Evolutionary conservation across 2,329 filamentous ascomycete species (phyloP).

Genomic region (Colletotrichum sojae): DNA sequence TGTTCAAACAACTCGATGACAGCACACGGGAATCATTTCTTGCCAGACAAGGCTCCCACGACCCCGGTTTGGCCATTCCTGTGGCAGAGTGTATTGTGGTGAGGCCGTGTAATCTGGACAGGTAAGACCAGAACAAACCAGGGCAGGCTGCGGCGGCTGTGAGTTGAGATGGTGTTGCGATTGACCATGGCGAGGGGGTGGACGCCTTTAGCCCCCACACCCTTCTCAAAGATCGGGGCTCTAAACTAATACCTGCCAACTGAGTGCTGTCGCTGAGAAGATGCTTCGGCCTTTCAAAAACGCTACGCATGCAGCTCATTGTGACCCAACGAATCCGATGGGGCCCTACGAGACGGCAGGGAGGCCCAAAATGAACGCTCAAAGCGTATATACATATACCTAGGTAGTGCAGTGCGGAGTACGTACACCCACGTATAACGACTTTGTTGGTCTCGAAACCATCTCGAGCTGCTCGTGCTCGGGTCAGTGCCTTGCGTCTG

Average conservation of each 20-base stretch:
- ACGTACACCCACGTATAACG: no score
- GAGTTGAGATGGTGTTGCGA: slow-evolving; percentile 12
- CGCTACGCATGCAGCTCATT: slow-evolving; percentile 8
- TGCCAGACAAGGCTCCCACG: no score
- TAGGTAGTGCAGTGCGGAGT: no score
- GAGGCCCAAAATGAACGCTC: slow-evolving; percentile 33
- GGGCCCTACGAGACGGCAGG: slow-evolving; percentile 11
- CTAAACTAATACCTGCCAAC: background rate
- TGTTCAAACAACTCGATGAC: no score
- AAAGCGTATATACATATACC: slow-evolving; percentile 16
- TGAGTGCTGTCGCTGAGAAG: background rate
- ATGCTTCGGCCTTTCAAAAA: background rate
- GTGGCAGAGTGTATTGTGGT: no score
- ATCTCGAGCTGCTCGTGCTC: no score
- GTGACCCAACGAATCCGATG: slow-evolving; percentile 13
- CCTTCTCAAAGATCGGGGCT: no score
- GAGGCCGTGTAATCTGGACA: no score
- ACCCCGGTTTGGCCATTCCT: no score
- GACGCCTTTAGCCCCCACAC: background rate
- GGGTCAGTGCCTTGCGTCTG: slow-evolving; percentile 22
- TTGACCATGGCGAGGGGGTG: slow-evolving; percentile 8
- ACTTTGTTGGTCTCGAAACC: no score
- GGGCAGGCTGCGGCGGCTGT: background rate
- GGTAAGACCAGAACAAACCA: no score
- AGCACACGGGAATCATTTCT: no score